phyloP scores from a whole-genome alignment of 345 rosid genomes.

The Pistacia integerrima region DNA sequence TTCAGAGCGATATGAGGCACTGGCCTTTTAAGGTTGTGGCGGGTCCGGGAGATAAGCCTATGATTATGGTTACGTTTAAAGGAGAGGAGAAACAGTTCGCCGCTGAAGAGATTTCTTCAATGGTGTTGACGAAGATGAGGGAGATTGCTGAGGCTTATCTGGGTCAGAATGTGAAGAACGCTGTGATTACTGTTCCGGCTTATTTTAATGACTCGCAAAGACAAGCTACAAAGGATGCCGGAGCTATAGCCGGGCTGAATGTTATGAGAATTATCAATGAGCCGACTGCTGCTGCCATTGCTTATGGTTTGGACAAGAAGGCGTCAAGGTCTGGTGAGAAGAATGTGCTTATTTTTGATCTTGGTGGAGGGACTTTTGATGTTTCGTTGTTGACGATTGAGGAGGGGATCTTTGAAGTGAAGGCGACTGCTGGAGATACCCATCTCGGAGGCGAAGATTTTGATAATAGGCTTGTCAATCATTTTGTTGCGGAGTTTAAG shows the following conservation, averaged over 20 bases:
- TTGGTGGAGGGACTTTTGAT: slow-evolving; percentile 34
- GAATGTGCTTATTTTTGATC: slow-evolving; percentile 29
- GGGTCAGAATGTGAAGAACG: slow-evolving; percentile 20
- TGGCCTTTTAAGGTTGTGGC: slow-evolving; percentile 36
- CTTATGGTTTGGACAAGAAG: slow-evolving; percentile 32
- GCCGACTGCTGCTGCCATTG: slow-evolving; percentile 33
- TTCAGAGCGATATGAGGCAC: slow-evolving; percentile 31
- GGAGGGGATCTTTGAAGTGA: slow-evolving; percentile 35
- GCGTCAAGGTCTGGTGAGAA: slow-evolving; percentile 17
- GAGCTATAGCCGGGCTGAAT: slow-evolving; percentile 21
- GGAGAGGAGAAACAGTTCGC: slow-evolving; percentile 36
- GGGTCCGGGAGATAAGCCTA: slow-evolving; percentile 34
- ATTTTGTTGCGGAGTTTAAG: slow-evolving; percentile 29
- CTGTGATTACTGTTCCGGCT: slow-evolving; percentile 32
- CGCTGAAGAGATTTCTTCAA: slow-evolving; percentile 32
- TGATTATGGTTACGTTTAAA: slow-evolving; percentile 29
- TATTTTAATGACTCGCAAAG: slow-evolving; percentile 32
- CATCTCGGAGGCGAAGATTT: slow-evolving; percentile 32
- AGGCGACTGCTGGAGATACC: slow-evolving; percentile 37
- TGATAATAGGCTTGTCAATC: slow-evolving; percentile 29
- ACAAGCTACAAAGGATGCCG: slow-evolving; percentile 31
- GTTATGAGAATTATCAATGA: slow-evolving; percentile 31
- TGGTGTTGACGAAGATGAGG: slow-evolving; percentile 32
- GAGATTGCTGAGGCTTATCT: slow-evolving; percentile 23
- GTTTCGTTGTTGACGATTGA: slow-evolving; percentile 27